A percentile compares a stretch with the other conserved stretches of the same genome.
Conservation (phyloP, 345 rosid species). For the Gossypium herbaceum region DNA sequence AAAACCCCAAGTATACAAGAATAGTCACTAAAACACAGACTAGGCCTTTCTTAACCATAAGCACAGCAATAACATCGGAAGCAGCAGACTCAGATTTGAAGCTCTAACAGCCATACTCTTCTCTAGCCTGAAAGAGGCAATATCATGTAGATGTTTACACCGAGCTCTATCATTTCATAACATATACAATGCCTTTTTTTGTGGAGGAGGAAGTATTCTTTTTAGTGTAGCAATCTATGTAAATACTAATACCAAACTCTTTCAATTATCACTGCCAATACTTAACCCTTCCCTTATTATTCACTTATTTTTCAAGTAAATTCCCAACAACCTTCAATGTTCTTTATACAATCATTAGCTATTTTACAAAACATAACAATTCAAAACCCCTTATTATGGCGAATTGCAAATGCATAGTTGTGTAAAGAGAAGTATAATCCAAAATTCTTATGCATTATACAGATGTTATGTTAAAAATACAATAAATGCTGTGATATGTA, state of each 20-base stretch:
- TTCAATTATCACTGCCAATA: neutral
- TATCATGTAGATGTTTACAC: neutral
- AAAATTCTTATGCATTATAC: neutral
- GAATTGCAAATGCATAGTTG: no score
- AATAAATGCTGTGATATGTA: neutral
- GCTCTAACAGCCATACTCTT: neutral
- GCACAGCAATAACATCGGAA: neutral
- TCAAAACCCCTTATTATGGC: neutral
- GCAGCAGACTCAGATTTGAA: neutral
- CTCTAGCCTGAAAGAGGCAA: neutral
- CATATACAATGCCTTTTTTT: neutral
- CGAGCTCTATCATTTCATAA: neutral
- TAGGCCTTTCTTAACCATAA: slow-evolving; percentile 2
- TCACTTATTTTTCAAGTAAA: neutral
- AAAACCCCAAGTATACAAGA: neutral
- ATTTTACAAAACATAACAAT: neutral
- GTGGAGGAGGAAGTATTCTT: no score
- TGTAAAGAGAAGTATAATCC: no score
- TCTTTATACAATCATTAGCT: neutral
- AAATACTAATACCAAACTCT: neutral
- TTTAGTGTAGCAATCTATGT: neutral
- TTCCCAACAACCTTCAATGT: neutral
- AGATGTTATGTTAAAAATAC: neutral
- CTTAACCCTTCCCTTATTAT: no score
- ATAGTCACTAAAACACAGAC: neutral